These are phyloP conservation scores for Pythium vanterpoolii DNA, from an alignment of 352 stramenopile species.

Conservation along the genomic window DNA sequence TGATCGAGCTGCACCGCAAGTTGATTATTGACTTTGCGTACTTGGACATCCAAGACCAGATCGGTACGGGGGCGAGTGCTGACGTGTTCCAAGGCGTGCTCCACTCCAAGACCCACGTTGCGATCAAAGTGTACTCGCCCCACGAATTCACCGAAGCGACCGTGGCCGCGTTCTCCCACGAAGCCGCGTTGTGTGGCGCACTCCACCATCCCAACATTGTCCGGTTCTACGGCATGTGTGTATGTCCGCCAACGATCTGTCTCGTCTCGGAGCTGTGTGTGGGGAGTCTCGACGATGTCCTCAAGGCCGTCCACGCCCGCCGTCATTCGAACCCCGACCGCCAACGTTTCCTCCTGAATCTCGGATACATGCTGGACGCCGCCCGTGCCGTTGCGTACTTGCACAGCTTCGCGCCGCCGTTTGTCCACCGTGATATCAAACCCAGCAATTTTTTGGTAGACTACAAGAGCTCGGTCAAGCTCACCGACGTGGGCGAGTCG, in stretches of 20 bases:
- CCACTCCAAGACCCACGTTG: slow-evolving; percentile 45
- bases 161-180: slow-evolving; percentile 79
- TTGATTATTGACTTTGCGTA: slow-evolving; percentile 78
- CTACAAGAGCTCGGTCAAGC: slow-evolving; percentile 33
- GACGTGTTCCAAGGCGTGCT: slow-evolving; percentile 63
- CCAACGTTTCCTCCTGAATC: slow-evolving; percentile 52
- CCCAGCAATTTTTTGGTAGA: slow-evolving; percentile 80
- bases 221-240: slow-evolving; percentile 82
- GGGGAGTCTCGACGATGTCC: slow-evolving; percentile 49
- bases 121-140: slow-evolving; percentile 80
- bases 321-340: slow-evolving; percentile 29
- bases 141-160: slow-evolving; percentile 47
- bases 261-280: slow-evolving; percentile 75
- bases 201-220: slow-evolving; percentile 80
- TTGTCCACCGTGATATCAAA: slow-evolving; percentile 73
- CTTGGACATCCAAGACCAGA: slow-evolving; percentile 49
- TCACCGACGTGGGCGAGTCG: slow-evolving; percentile 36
- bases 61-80: slow-evolving; percentile 46
- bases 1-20: slow-evolving; percentile 70
- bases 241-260: slow-evolving; percentile 74
- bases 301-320: slow-evolving; percentile 40
- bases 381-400: slow-evolving; percentile 61
- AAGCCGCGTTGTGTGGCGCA: slow-evolving; percentile 65
- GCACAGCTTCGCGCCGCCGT: slow-evolving; percentile 73
- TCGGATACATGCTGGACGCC: slow-evolving; percentile 67